Evolutionary conservation across 2,329 filamentous ascomycete genomes (phyloP), one percentile per base, ranked within the genome.

Genomic region (Daldinia eschscholtzii): DNA sequence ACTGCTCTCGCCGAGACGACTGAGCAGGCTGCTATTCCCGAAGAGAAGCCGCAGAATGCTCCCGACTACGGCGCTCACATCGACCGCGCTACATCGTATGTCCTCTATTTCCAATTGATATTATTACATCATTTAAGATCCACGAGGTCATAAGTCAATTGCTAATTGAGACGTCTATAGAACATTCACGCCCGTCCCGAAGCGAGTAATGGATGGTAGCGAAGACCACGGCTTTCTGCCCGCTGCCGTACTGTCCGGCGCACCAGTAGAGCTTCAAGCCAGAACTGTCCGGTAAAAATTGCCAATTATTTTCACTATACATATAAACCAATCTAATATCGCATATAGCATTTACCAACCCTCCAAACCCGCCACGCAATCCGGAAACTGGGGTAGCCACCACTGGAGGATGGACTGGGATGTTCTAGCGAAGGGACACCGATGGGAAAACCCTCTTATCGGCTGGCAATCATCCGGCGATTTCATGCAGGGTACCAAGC

Each of bases 321-420:
- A 9, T 41, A 12, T 4, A 10, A 18, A 1, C n/a, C 3, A 35
- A 13, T 61, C 64, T 70, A 35, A 70, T 44, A 9, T 42, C 56
- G 13, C 13, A 61, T 23, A 65, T 78, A 98, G 95, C 78, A 99
- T 99, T 82, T 98, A 92, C 86, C 90, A 92, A 76, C 93, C 94
- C 57, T 79, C 93, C 65, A 99, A 99, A 84, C 90, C 96, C n/a
- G 95, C 96, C 39, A 98, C 95, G 48, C 96, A 99, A 83, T 98
- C 95, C 37, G 95, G 96, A 72, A 88, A 89, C 76, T 97, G 93
- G 92, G 90, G 93, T 79, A 84, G 88, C 63, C 89, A 92, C 79
- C 88, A 92, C 77, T 99, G 96, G 96, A 91, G 94, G 57, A 97
- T 99, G 94, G 96, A 99, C 81, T 99, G 96, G 96, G 96, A 99